These are phyloP conservation scores for Candida tropicalis DNA, from an alignment of 1,139 yeast species.

Conservation along the genomic window DNA sequence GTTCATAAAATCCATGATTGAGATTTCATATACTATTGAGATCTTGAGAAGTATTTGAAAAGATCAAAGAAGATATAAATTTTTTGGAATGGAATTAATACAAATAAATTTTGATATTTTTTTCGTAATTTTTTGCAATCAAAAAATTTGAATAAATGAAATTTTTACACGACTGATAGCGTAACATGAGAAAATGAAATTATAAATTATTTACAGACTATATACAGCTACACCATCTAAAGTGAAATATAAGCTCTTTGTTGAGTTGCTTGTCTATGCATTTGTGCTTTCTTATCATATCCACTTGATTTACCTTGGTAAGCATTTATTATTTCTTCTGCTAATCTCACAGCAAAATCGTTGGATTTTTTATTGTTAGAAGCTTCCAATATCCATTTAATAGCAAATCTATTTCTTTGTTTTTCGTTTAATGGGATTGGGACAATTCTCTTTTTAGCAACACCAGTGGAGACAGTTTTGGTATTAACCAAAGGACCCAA, in stretches of 20 bases:
- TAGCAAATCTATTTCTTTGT: slow-evolving; percentile 85
- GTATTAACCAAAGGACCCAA: slow-evolving; percentile 86
- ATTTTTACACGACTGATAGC: not conserved
- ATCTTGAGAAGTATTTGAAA: not conserved
- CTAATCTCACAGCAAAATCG: slow-evolving; percentile 84
- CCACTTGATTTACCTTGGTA: slow-evolving; percentile 80
- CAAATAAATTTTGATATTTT: slow-evolving; percentile 1
- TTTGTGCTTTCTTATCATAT: slow-evolving; percentile 77
- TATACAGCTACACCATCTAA: slow-evolving; percentile 9
- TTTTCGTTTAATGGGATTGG: slow-evolving; percentile 84
- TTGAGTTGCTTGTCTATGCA: slow-evolving; percentile 84
- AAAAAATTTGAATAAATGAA: not conserved
- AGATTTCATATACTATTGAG: not conserved
- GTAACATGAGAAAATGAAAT: not conserved
- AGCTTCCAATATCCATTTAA: slow-evolving; percentile 88
- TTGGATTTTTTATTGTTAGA: slow-evolving; percentile 76
- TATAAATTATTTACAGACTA: slow-evolving; percentile 1
- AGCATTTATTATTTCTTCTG: slow-evolving; percentile 84
- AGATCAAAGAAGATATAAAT: not conserved
- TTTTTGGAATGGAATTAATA: not conserved
- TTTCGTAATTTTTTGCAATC: slow-evolving; percentile 6
- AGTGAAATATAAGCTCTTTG: slow-evolving; percentile 69
- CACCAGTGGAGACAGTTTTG: slow-evolving; percentile 79
- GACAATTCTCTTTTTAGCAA: slow-evolving; percentile 77
- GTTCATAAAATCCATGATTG: slow-evolving; percentile 10